Conservation (phyloP, 805 yeast genomes). For the Cyberlindnera subsufficiens region DNA sequence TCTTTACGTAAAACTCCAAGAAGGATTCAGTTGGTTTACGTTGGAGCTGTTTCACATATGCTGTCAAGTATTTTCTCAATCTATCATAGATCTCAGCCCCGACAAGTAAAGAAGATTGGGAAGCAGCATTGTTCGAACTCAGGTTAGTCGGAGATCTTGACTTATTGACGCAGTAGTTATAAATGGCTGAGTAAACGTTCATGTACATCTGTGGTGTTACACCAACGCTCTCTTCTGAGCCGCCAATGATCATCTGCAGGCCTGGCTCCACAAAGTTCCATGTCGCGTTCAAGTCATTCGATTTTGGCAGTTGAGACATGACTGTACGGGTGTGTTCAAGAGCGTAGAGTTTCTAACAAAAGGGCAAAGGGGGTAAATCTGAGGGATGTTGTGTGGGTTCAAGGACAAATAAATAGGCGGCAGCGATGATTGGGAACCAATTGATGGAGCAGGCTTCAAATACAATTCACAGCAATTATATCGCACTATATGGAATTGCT, state of each 20-base stretch:
- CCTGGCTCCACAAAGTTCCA: conserved; percentile 81
- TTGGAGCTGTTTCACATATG: conserved; percentile 47
- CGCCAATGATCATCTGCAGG: conserved; percentile 61
- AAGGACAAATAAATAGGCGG: no score
- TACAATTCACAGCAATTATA: no score
- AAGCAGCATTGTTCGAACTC: conserved; percentile 18
- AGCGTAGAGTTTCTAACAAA: background rate
- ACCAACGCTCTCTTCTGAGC: conserved; percentile 45
- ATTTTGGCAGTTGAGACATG: conserved; percentile 38
- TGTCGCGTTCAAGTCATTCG: conserved; percentile 61
- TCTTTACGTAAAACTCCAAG: conserved; percentile 74
- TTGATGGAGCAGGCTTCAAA: no score
- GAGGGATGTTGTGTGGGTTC: no score
- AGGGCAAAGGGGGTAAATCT: no score
- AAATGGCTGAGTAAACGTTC: conserved; percentile 87
- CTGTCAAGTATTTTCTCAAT: conserved; percentile 58
- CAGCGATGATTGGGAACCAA: no score
- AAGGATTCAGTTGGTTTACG: conserved; percentile 59
- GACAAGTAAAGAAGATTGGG: conserved; percentile 46
- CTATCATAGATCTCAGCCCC: conserved; percentile 86
- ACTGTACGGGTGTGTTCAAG: background rate
- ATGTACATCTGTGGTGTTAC: conserved; percentile 72
- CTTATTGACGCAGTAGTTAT: conserved; percentile 85
- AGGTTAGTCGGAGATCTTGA: conserved; percentile 44
- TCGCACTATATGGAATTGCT: no score